phyloP scores from a whole-genome alignment of 495 filamentous ascomycete species.

The Pseudevernia furfuracea region DNA sequence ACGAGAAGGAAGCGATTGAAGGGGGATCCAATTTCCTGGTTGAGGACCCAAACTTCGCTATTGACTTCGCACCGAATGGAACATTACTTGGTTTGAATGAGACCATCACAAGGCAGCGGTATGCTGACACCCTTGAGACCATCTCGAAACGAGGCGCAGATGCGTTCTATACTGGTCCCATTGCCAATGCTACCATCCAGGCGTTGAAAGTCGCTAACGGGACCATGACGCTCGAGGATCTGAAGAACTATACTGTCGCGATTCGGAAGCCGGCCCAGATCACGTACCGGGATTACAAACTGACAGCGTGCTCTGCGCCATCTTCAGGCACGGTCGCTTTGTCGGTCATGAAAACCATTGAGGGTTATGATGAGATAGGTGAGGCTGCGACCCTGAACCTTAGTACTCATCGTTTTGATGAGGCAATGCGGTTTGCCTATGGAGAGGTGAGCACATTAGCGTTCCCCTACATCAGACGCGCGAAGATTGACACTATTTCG shows the following conservation, averaged over 20 bases:
- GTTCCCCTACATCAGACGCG: neutral
- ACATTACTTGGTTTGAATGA: conserved; percentile 62
- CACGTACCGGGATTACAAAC: conserved; percentile 59
- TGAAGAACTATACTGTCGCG: conserved; percentile 59
- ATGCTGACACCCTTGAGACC: conserved; percentile 66
- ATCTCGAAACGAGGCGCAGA: conserved; percentile 63
- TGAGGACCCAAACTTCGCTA: conserved; percentile 66
- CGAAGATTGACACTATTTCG: neutral
- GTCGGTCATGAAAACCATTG: conserved; percentile 67
- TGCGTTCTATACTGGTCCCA: conserved; percentile 67
- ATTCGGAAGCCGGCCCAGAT: conserved; percentile 56
- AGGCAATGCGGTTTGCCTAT: conserved; percentile 83
- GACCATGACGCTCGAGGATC: conserved; percentile 74
- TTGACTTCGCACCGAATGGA: conserved; percentile 83
- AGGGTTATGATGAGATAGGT: conserved; percentile 59
- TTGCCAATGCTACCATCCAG: conserved; percentile 65
- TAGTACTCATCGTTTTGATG: conserved; percentile 72
- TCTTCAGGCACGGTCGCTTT: conserved; percentile 65
- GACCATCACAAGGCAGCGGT: conserved; percentile 67
- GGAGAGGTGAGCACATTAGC: conserved; percentile 42
- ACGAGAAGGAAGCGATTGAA: conserved; percentile 48
- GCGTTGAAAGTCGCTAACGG: conserved; percentile 58
- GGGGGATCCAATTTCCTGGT: conserved; percentile 53
- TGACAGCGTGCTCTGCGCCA: conserved; percentile 64
- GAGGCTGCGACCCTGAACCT: conserved; percentile 45